A percentile compares a stretch with the other conserved stretches of the same genome.
These are phyloP conservation scores for Spathaspora jeffriesii DNA, from an alignment of 1,139 yeast genomes.

Conservation along the genomic window DNA sequence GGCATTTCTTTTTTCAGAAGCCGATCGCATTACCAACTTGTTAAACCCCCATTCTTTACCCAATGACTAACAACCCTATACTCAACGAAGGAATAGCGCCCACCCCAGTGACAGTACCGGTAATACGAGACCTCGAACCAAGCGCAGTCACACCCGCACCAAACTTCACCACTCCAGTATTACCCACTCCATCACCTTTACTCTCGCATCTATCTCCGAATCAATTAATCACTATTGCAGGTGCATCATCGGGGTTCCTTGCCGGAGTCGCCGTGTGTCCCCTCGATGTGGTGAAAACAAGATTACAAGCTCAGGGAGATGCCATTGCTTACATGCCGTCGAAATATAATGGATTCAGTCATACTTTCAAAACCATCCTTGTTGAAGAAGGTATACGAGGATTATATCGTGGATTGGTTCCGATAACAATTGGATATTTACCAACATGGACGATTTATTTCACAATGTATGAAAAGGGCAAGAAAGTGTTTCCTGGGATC, in stretches of 20 bases:
- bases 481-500: constrained; percentile 37
- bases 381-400: constrained; percentile 82
- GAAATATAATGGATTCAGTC: constrained; percentile 57
- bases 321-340: constrained; percentile 10
- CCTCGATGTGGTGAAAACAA: constrained; percentile 46
- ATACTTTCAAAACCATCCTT: constrained; percentile 63
- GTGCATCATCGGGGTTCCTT: constrained; percentile 47
- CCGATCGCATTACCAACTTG: constrained; percentile 4
- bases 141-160: constrained; percentile 16
- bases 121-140: neutral
- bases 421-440: constrained; percentile 88
- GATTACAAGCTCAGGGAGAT: constrained; percentile 45
- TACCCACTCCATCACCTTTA: neutral
- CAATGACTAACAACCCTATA: constrained; percentile 1
- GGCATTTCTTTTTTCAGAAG: neutral
- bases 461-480: constrained; percentile 82
- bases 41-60: neutral
- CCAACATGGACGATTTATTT: constrained; percentile 99
- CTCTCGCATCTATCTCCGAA: constrained; percentile 26
- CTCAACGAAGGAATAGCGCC: constrained; percentile 4
- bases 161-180: neutral
- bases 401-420: constrained; percentile 86
- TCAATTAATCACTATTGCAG: constrained; percentile 43
- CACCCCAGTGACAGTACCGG: neutral
- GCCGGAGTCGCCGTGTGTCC: constrained; percentile 52